phyloP scores from a whole-genome alignment of 306 rosid genomes.

The Cicer chorassanicum region DNA sequence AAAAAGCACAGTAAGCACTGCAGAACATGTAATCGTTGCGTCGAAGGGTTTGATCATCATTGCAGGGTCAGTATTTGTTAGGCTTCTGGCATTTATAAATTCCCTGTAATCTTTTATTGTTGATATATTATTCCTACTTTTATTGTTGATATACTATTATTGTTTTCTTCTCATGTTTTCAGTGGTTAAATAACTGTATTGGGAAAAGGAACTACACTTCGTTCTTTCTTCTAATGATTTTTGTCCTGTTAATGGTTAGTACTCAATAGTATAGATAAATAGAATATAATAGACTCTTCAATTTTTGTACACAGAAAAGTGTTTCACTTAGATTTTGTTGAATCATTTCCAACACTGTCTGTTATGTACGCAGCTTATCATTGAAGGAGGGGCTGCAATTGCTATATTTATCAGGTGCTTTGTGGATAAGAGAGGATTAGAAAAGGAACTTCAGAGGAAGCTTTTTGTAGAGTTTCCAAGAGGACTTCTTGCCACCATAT shows the following conservation, averaged over 20 bases:
- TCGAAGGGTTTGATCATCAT: conserved; percentile 96
- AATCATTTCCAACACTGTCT: conserved; percentile 34
- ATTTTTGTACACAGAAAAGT: conserved; percentile 4
- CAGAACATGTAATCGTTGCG: conserved; percentile 94
- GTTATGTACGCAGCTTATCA: conserved; percentile 58
- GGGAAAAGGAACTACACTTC: conserved; percentile 92
- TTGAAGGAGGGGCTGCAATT: conserved; percentile 86
- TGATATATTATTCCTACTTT: neutral
- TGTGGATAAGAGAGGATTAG: conserved; percentile 70
- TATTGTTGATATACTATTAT: neutral
- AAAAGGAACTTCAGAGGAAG: conserved; percentile 67
- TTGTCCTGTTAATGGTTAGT: conserved; percentile 78
- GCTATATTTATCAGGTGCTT: conserved; percentile 87
- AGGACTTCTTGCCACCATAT: conserved; percentile 75
- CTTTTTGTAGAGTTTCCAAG: conserved; percentile 74
- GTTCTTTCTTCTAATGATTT: conserved; percentile 85
- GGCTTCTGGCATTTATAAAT: conserved; percentile 3
- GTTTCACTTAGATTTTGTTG: conserved; percentile 36
- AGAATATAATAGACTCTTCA: conserved; percentile 1
- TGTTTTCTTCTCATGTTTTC: conserved; percentile 37
- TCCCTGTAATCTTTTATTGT: neutral
- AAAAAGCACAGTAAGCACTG: conserved; percentile 88
- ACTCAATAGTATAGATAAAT: conserved; percentile 29
- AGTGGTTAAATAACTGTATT: conserved; percentile 98
- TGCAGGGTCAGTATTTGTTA: conserved; percentile 69